These are phyloP conservation scores for Pestalotiopsis sp. DNA, from an alignment of 2,329 filamentous ascomycete genomes.

Conservation along the genomic window DNA sequence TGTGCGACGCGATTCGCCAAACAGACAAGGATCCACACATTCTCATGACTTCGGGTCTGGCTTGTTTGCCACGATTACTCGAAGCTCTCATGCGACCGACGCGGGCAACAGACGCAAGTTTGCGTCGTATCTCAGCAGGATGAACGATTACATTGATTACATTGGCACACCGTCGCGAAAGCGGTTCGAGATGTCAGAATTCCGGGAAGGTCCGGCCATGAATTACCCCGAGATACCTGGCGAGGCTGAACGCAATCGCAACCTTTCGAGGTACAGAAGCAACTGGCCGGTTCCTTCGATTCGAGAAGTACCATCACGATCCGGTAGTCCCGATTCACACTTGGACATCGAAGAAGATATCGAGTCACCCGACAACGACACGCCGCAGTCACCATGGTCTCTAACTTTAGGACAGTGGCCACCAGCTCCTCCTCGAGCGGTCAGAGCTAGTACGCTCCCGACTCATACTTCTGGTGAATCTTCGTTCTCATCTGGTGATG, in stretches of 20 bases:
- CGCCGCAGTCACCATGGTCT: slow-evolving; percentile 21
- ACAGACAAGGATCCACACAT: slow-evolving; percentile 1
- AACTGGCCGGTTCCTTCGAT: slow-evolving; percentile 39
- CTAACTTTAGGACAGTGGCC: slow-evolving; percentile 20
- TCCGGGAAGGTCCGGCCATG: slow-evolving; percentile 46
- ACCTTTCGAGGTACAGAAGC: slow-evolving; percentile 39
- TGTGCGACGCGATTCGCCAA: slow-evolving; percentile 1
- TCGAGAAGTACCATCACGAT: slow-evolving; percentile 35
- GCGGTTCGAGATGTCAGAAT: slow-evolving; percentile 51
- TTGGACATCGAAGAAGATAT: slow-evolving; percentile 20
- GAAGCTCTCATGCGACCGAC: slow-evolving; percentile 16
- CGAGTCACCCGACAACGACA: slow-evolving; percentile 15
- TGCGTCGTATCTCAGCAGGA: slow-evolving; percentile 41
- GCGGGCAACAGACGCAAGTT: slow-evolving; percentile 41
- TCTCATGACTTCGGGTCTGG: slow-evolving; percentile 9
- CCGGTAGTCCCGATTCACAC: slow-evolving; percentile 35
- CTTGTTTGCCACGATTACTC: slow-evolving; percentile 6
- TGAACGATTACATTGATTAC: slow-evolving; percentile 48
- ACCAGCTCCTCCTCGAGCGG: slow-evolving; percentile 16
- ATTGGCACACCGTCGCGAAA: slow-evolving; percentile 50
- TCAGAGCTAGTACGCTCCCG: slow-evolving; percentile 23
- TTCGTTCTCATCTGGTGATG: slow-evolving; percentile 12
- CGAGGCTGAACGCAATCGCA: slow-evolving; percentile 47
- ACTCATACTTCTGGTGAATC: neutral
- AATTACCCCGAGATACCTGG: slow-evolving; percentile 61